These are phyloP conservation scores for Huntiella moniliformis DNA, from an alignment of 2,329 filamentous ascomycete genomes.

Conservation along the genomic window DNA sequence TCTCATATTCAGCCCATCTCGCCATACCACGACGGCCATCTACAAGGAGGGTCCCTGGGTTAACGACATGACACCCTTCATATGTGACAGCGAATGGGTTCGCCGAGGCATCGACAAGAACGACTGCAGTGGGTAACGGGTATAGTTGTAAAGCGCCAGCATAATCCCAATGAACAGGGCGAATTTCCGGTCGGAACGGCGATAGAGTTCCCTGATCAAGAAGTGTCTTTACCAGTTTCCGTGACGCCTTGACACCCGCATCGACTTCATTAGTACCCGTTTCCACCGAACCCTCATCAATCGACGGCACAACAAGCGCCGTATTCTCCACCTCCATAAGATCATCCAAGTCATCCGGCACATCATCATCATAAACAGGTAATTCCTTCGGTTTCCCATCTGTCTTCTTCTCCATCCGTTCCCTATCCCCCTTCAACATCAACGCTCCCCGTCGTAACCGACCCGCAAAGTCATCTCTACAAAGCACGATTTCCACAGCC, in stretches of 20 bases:
- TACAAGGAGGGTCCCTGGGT: slow-evolving; percentile 63
- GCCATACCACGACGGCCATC: slow-evolving; percentile 48
- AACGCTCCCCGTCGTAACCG: slow-evolving; percentile 62
- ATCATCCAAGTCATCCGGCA: slow-evolving; percentile 13
- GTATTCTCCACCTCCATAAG: slow-evolving; percentile 27
- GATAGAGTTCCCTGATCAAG: slow-evolving; percentile 79
- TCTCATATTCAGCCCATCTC: slow-evolving; percentile 76
- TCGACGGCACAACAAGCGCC: slow-evolving; percentile 20
- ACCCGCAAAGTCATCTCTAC: slow-evolving; percentile 70
- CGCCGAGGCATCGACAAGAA: slow-evolving; percentile 65
- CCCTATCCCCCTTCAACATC: slow-evolving; percentile 35
- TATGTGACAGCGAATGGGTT: slow-evolving; percentile 78
- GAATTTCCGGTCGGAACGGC: slow-evolving; percentile 61
- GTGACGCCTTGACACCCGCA: slow-evolving; percentile 39
- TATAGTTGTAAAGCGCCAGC: slow-evolving; percentile 61
- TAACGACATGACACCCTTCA: slow-evolving; percentile 90
- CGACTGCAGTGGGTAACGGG: slow-evolving; percentile 66
- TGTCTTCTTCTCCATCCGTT: slow-evolving; percentile 19
- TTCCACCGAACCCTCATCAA: slow-evolving; percentile 21
- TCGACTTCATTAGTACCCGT: slow-evolving; percentile 18
- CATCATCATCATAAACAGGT: slow-evolving; percentile 4
- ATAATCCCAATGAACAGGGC: slow-evolving; percentile 84
- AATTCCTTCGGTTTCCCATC: slow-evolving; percentile 15
- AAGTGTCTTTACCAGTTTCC: slow-evolving; percentile 74
- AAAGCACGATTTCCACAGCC: slow-evolving; percentile 68